Evolutionary conservation across 2,329 filamentous ascomycete genomes (phyloP).

Genomic region (Colletotrichum camelliae): DNA sequence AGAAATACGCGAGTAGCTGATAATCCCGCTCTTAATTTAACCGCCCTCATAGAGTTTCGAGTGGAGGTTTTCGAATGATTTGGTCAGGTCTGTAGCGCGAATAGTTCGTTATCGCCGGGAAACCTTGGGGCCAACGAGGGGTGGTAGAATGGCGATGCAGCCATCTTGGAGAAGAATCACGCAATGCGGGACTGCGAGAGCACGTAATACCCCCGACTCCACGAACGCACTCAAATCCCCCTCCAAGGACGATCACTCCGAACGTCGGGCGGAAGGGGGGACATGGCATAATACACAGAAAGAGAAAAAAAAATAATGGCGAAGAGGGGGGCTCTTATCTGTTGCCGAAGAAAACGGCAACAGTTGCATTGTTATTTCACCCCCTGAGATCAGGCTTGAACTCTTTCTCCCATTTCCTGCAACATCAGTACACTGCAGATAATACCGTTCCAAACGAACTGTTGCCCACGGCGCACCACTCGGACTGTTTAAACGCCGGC

Average conservation of each 20-base stretch:
- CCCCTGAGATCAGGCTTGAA: not conserved
- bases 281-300: not conserved
- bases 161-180: constrained; percentile 23
- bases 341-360: not conserved
- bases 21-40: not conserved
- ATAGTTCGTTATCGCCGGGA: not conserved
- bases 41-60: not conserved
- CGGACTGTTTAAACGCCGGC: not conserved
- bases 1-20: not conserved
- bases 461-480: not conserved
- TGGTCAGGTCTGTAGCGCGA: not conserved
- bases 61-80: not conserved
- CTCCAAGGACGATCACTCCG: constrained; percentile 3
- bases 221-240: not conserved
- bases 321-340: not conserved
- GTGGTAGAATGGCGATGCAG: constrained; percentile 17
- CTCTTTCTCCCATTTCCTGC: not conserved
- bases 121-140: not conserved
- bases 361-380: not conserved
- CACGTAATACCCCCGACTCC: constrained; percentile 14
- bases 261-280: not conserved
- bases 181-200: constrained; percentile 22
- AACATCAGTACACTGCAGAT: not conserved
- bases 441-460: not conserved
- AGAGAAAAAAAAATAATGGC: not conserved